Evolutionary conservation across 2,329 filamentous ascomycete genomes (phyloP), one percentile per base, ranked within the genome.

Genomic region (Coniochaeta sp.): DNA sequence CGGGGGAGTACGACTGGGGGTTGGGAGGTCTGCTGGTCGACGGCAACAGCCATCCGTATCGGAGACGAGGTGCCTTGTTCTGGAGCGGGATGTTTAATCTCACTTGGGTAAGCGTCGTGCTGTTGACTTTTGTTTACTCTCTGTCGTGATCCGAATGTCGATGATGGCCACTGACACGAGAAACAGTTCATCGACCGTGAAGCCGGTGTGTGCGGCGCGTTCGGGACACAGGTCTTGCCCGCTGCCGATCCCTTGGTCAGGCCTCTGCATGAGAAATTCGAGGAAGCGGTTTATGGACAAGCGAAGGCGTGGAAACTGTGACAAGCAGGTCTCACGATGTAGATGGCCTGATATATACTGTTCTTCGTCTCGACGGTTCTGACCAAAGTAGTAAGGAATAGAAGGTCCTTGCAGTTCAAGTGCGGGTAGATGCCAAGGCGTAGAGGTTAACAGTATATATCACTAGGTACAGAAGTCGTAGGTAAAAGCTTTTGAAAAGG

Each of bases 131-230:
- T 33, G 31, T n/a, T 33, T 33, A 33, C 31, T 6, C 11, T 33
- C 31, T n/a, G 31, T 33, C 11, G 6, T 11, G 31, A 69, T 67
- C 67, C 64, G 68, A 0, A 54, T 64, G 31, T 68, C 63, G 58
- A 69, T 68, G 54, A n/a, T n/a, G n/a, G n/a, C n/a, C n/a, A n/a
- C n/a, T n/a, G n/a, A n/a, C n/a, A n/a, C n/a, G 22, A 66, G 43
- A 52, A 54, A 24, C 69, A 67, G 67, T 67, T 67, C 57, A 64
- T 69, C 44, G 68, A 70, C 57, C 61, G 67, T n/a, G 60, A 62
- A 28, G 62, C 65, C 0, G 67, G 68, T 1, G 64, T 69, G 16
- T 68, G 66, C 47, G 67, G 64, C 31, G 47, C 66, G n/a, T 69
- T 69, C 59, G 67, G 62, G 7, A 66, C 67, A 14, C 67, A 69